Conservation (phyloP, 345 rosid species). For the Sonneratia alba region DNA sequence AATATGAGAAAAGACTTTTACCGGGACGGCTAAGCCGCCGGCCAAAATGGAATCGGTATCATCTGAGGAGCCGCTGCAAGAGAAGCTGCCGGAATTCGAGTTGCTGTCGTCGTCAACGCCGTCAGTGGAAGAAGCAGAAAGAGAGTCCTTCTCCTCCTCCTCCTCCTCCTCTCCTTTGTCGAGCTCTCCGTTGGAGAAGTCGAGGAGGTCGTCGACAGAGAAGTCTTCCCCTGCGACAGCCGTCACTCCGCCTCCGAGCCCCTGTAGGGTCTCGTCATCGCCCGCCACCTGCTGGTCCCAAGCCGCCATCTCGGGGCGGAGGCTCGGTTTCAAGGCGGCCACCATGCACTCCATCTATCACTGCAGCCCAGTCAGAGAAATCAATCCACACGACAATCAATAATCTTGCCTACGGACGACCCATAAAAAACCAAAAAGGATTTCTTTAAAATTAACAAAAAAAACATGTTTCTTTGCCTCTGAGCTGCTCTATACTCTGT, state of each 20-base stretch:
- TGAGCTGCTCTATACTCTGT: background rate
- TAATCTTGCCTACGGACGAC: background rate
- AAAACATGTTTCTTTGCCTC: background rate
- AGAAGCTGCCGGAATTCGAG: slow-evolving; percentile 8
- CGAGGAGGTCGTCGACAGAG: slow-evolving; percentile 29
- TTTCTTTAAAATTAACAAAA: background rate
- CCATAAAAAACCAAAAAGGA: background rate
- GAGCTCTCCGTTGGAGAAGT: slow-evolving; percentile 26
- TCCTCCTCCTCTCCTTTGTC: slow-evolving; percentile 10
- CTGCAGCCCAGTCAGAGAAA: background rate
- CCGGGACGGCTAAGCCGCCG: slow-evolving; percentile 27
- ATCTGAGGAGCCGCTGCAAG: slow-evolving; percentile 1
- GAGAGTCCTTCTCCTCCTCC: slow-evolving; percentile 3
- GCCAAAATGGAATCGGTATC: slow-evolving; percentile 16
- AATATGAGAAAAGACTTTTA: background rate
- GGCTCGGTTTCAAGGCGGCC: slow-evolving; percentile 9
- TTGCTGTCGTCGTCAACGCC: slow-evolving; percentile 8
- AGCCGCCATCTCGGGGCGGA: slow-evolving; percentile 5
- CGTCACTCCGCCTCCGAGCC: background rate
- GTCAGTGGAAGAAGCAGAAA: slow-evolving; percentile 8
- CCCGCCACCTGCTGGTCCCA: background rate
- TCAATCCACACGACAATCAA: background rate
- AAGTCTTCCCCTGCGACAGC: slow-evolving; percentile 23
- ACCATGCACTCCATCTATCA: background rate
- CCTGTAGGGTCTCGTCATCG: background rate